Evolutionary conservation across 2,329 filamentous ascomycete species (phyloP), one percentile per base, ranked within the genome.

Genomic region (Pyrenochaeta sp.): DNA sequence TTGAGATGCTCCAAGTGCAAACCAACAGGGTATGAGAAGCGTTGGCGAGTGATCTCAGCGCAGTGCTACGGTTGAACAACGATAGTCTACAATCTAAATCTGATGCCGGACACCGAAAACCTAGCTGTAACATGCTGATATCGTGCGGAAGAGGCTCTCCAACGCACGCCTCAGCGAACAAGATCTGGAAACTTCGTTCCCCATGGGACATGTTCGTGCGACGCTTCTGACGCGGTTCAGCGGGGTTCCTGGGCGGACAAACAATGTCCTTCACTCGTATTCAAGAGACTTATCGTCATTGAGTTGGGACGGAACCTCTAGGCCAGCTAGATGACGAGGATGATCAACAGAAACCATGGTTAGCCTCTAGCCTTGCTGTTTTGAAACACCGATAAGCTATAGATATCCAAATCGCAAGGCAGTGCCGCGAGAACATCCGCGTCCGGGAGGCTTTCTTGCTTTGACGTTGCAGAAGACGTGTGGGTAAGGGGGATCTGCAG

Each of bases 401-500:
- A 51, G 21, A 20, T 29, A 27, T 30, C n/a, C 17, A 44, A 18
- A 30, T 17, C 30, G 33, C 37, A 44, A 42, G 15, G 21, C 33
- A 30, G 18, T 41, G 32, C 20, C 11, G 17, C 7, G 21, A 41
- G 15, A 35, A 23, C 46, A 39, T 15, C 32, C 49, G 17, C 47
- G 39, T 20, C 45, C 45, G 56, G 29, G 37, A 54, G 42, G 39
- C 23, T 21, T 23, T 21, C 27, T 58, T 43, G 17, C 9, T 23
- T 40, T 27, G 37, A 27, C 45, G 35, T 31, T 15, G 29, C n/a
- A 17, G 4, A n/a, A 35, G 23, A 45, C 5, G 33, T 33, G 37
- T 44, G 32, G 35, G 44, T 44, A 43, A 39, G 45, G 29, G n/a
- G 44, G 56, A 59, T 61, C 56, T 46, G 50, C 56, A 47, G 9